Percentiles rank a stretch among this genome's conserved stretches.
phyloP scores from a whole-genome alignment of 2,329 filamentous ascomycete genomes.

The Colletotrichum godetiae region DNA sequence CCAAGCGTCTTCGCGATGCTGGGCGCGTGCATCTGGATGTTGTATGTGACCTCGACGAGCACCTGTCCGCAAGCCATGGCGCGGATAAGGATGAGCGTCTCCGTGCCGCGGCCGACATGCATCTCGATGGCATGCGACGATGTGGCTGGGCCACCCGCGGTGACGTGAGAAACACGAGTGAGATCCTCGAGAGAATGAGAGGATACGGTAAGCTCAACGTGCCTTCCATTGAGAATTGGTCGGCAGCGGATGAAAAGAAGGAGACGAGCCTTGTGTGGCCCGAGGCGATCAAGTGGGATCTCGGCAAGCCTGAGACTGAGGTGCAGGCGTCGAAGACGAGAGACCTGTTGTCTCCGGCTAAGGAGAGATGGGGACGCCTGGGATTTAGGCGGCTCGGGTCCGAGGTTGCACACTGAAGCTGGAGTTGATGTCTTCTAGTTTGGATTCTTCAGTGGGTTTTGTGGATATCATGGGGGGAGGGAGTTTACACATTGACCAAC shows the following conservation, averaged over 20 bases:
- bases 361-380: slow-evolving; percentile 38
- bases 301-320: slow-evolving; percentile 19
- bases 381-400: slow-evolving; percentile 4
- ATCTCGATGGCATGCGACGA: slow-evolving; percentile 39
- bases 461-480: background rate
- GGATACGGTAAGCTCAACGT: slow-evolving; percentile 37
- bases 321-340: slow-evolving; percentile 32
- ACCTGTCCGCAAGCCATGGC: slow-evolving; percentile 15
- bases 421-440: background rate
- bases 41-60: slow-evolving; percentile 40
- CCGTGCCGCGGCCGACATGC: slow-evolving; percentile 36
- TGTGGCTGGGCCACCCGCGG: slow-evolving; percentile 38
- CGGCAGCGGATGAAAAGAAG: slow-evolving; percentile 36
- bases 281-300: slow-evolving; percentile 35
- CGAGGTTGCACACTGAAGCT: background rate
- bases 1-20: slow-evolving; percentile 42
- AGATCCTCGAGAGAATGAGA: slow-evolving; percentile 32
- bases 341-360: slow-evolving; percentile 36
- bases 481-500: background rate
- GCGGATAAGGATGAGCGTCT: slow-evolving; percentile 35
- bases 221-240: slow-evolving; percentile 35
- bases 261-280: slow-evolving; percentile 34
- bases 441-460: background rate
- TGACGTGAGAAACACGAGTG: slow-evolving; percentile 25
- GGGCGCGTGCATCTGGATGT: slow-evolving; percentile 44